Percentiles rank a stretch among this genome's conserved stretches.
Conservation (phyloP, 2,329 filamentous ascomycete species). For the Aspergillus sp. region DNA sequence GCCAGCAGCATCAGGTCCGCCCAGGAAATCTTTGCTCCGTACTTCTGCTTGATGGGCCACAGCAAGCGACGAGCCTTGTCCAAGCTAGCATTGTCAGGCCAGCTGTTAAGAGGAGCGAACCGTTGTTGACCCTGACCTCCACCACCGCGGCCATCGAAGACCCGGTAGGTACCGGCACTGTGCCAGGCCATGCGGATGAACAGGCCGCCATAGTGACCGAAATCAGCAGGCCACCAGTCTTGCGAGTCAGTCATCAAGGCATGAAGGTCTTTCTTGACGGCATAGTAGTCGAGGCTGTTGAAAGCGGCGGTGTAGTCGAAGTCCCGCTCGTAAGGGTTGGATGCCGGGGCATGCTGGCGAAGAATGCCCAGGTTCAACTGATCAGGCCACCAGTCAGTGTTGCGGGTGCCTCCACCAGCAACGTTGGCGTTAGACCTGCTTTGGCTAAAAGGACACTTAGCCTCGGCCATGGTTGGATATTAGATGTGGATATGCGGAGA, state of each 20-base stretch:
- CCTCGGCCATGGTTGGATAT: background rate
- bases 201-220: slow-evolving; percentile 77
- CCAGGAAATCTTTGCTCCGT: slow-evolving; percentile 81
- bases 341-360: slow-evolving; percentile 66
- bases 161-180: slow-evolving; percentile 75
- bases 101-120: slow-evolving; percentile 78
- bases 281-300: slow-evolving; percentile 70
- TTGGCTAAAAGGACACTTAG: slow-evolving; percentile 2
- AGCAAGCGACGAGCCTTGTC: slow-evolving; percentile 79
- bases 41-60: slow-evolving; percentile 84
- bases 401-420: slow-evolving; percentile 66
- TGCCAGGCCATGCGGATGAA: slow-evolving; percentile 84
- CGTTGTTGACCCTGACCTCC: slow-evolving; percentile 75
- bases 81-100: slow-evolving; percentile 76
- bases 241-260: slow-evolving; percentile 75
- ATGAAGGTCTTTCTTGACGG: slow-evolving; percentile 72
- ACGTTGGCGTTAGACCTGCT: slow-evolving; percentile 33
- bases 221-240: slow-evolving; percentile 81
- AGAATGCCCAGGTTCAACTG: slow-evolving; percentile 69
- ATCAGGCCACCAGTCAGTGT: slow-evolving; percentile 74
- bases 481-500: background rate
- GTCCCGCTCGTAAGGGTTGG: slow-evolving; percentile 65
- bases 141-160: slow-evolving; percentile 73
- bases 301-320: slow-evolving; percentile 75
- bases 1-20: slow-evolving; percentile 71